Conservation (phyloP, 2,329 filamentous ascomycete genomes). For the Grosmannia serpens region DNA sequence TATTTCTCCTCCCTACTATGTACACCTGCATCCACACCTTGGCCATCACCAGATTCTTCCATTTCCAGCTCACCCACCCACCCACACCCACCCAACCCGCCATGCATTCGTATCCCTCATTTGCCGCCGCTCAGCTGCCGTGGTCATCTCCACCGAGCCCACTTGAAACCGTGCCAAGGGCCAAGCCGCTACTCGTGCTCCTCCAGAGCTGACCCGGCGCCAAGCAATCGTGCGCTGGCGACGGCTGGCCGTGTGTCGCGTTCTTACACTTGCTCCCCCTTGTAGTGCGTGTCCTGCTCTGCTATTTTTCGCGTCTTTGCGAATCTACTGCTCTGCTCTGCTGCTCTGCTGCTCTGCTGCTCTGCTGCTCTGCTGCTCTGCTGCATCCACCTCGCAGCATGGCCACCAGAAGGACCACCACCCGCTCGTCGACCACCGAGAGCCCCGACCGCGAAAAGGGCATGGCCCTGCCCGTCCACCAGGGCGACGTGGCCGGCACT, state of each 20-base stretch:
- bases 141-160: background rate
- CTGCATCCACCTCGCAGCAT: background rate
- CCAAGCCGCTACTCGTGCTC: background rate
- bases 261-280: background rate
- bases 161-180: slow-evolving; percentile 3
- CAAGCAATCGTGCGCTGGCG: background rate
- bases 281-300: background rate
- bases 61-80: no score
- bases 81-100: background rate
- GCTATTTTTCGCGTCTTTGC: background rate
- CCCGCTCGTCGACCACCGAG: background rate
- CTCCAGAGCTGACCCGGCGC: no score
- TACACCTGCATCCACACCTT: no score
- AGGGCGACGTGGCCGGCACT: background rate
- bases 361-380: background rate
- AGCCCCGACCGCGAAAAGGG: slow-evolving; percentile 2
- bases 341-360: background rate
- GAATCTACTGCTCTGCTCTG: background rate
- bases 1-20: no score
- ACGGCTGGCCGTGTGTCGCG: background rate
- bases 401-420: background rate
- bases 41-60: no score
- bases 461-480: slow-evolving; percentile 1
- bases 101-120: background rate
- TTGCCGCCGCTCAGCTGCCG: background rate